Base-by-base conservation (phyloP, 2,329 filamentous ascomycete genomes). In the Elsinoe ampelina region DNA sequence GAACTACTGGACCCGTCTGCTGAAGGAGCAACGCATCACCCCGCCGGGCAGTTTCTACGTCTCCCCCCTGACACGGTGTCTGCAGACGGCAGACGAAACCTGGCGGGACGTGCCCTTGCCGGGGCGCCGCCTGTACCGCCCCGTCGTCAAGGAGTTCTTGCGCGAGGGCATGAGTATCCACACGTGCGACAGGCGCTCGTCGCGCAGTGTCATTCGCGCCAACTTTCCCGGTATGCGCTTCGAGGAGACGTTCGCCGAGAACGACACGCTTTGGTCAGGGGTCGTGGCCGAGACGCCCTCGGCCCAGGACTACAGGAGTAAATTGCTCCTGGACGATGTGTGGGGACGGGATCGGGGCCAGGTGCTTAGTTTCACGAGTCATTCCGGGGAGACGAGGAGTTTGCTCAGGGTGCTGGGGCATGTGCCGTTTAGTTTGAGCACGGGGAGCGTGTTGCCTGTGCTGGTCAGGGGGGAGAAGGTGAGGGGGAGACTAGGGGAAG, bases 371-470 rank as follows among this genome's bases (percentile, higher is more conserved):
- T 71, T 84, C 58, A 84, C 80, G 1, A 80, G 75, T 55, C 82
- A 85, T 68, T 79, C 76, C 17, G 82, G 82, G 5, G 76, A 80
- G 63, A 82, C 83, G 61, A 64, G 64, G 10, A 74, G 71, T 55
- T 68, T 82, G 20, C 72, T 84, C 2, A 64, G 72, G 54, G 81
- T 81, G 0, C 69, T 87, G 3, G 77, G 78, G 52, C 85, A 88
- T 63, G 76, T 78, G n/a, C 61, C 70, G 2, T 88, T 87, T 65
- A 67, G 72, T 2, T 72, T 88, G 11, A 74, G 73, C n/a, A 89
- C 85, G 0, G 85, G 85, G 7, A 79, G 82, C 58, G 78, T 85
- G 6, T 84, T 88, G 26, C 84, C 85, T 0, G 82, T 85, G 2
- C 74, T 88, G 1, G 79, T 88, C 34, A 81, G 79, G 68, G 82